Evolutionary conservation across 2,329 filamentous ascomycete genomes (phyloP), one percentile per base, ranked within the genome.

Genomic region (Pseudopithomyces chartarum): DNA sequence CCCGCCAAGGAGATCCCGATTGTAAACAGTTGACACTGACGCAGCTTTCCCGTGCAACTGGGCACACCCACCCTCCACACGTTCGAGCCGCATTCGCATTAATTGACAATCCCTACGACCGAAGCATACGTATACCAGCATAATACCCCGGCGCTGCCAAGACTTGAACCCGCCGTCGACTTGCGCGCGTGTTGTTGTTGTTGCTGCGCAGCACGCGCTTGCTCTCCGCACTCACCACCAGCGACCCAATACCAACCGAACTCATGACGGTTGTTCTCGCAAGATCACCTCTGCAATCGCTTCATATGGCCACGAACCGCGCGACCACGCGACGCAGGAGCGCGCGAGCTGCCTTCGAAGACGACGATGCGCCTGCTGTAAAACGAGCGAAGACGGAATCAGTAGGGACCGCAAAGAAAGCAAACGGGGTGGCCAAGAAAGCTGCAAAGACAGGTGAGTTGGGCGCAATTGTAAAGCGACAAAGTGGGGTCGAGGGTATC

Each of bases 251-350:
- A 65, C 54, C 66, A 66, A 69, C 70, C 65, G 69, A 57, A 68
- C 64, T 64, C 67, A 76, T 76, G 73, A 72, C 66, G 63, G 68
- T 69, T 55, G 57, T 75, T 56, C 65, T 71, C 60, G 69, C 65
- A 61, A 68, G 73, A 64, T 71, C 70, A 29, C 80, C 80, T 57
- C 69, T 82, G 59, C 75, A 79, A 73, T 66, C 73, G 32, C 75
- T 82, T 61, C 76, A 73, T 60, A 83, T 82, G 80, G 78, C 79
- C 58, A 72, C 76, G 64, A 80, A 80, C 51, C 71, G 74, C 57
- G 64, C 70, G 45, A 75, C 69, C 43, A 74, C 75, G 69, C 79
- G 80, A 73, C 73, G 80, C 66, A 73, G 78, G 65, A 82, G 80
- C 63, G 78, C 76, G 63, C 75, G 78, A 52, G 72, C 75, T 48